Evolutionary conservation across 2,329 filamentous ascomycete species (phyloP).

Genomic region (Xylaria sp.): DNA sequence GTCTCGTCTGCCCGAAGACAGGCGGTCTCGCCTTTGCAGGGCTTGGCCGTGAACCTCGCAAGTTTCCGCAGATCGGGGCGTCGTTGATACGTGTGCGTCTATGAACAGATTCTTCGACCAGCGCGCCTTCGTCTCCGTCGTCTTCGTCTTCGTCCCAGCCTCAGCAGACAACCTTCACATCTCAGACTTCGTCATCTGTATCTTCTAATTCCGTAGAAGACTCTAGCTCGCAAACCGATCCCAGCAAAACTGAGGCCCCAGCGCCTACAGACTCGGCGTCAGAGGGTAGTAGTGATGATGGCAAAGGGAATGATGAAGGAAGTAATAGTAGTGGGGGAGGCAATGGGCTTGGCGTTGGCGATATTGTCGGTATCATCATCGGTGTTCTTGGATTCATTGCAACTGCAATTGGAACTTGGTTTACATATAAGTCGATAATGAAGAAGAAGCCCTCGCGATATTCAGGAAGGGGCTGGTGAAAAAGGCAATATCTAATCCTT

Average conservation of each 20-base stretch:
- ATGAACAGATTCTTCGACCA: neutral
- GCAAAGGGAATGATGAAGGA: neutral
- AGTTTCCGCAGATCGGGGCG: neutral
- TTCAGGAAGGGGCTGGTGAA: too few relatives aligned
- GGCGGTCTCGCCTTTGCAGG: neutral
- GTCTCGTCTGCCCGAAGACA: neutral
- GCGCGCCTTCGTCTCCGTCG: neutral
- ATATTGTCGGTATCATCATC: neutral
- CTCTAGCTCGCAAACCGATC: neutral
- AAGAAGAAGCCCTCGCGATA: neutral
- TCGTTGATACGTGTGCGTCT: neutral
- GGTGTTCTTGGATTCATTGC: neutral
- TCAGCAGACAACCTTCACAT: neutral
- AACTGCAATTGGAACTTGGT: neutral
- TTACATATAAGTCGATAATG: neutral
- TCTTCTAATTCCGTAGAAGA: neutral
- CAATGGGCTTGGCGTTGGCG: neutral
- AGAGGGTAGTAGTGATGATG: neutral
- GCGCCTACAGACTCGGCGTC: neutral
- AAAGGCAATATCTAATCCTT: too few relatives aligned
- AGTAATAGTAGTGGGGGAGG: neutral
- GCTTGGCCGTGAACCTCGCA: neutral
- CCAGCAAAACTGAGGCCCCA: neutral
- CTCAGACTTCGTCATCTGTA: neutral
- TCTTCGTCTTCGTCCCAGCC: neutral